These are phyloP conservation scores for Aquanectria penicillioides DNA, from an alignment of 2,329 filamentous ascomycete species.

Conservation along the genomic window DNA sequence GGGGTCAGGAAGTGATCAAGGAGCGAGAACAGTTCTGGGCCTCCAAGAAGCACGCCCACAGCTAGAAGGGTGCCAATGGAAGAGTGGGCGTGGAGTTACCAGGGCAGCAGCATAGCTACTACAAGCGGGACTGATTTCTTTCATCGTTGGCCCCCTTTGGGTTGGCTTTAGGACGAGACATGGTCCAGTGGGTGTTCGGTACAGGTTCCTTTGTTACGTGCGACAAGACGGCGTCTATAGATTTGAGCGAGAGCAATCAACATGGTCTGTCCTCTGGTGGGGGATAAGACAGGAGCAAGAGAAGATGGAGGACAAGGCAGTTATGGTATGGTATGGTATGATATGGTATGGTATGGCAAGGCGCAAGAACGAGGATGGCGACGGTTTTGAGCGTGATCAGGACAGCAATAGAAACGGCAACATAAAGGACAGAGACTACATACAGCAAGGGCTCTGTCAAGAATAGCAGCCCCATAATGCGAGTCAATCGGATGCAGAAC, in stretches of 20 bases:
- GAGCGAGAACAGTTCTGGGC: conserved; percentile 83
- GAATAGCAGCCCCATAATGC: not conserved
- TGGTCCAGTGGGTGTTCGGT: not conserved
- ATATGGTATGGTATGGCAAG: too few species aligned
- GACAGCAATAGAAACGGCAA: too few species aligned
- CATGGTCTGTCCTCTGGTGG: not conserved
- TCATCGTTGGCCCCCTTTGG: not conserved
- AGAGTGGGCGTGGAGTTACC: conserved; percentile 49
- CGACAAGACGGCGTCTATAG: conserved; percentile 19
- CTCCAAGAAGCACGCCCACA: conserved; percentile 56
- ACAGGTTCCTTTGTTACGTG: not conserved
- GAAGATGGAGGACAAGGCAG: too few species aligned
- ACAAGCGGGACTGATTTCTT: conserved; percentile 43
- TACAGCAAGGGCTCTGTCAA: too few species aligned
- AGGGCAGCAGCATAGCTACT: conserved; percentile 62
- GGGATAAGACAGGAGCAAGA: not conserved
- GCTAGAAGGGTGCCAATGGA: conserved; percentile 53
- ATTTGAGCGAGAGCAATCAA: conserved; percentile 10
- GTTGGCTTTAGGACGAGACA: too few species aligned
- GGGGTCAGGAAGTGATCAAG: conserved; percentile 79
- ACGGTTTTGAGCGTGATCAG: too few species aligned
- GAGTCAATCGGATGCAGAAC: conserved; percentile 4
- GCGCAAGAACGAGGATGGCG: too few species aligned
- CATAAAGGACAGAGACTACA: too few species aligned
- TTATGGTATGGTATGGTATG: too few species aligned